Evolutionary conservation across 345 rosid genomes (phyloP), one percentile per base, ranked within the genome.

Genomic region (Trapa incisa): DNA sequence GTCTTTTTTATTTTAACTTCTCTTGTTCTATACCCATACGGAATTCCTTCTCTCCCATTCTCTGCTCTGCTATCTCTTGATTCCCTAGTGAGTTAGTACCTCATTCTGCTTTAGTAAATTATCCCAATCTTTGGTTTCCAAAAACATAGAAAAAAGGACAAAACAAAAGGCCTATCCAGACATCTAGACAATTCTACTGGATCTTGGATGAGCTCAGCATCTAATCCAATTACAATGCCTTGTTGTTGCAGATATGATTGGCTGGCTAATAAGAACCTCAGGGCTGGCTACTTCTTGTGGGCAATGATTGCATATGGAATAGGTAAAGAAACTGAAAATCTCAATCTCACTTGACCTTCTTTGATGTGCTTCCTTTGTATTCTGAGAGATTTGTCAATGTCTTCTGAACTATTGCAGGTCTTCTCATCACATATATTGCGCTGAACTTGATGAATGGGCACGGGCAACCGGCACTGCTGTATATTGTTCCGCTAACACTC

Each of bases 361-460:
- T 58, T 58, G 38, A 29, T 57, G 61, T 57, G 45, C 50, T 42
- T 50, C 53, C 42, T 41, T 41, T 41, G 43, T 41, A 3, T 41
- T 41, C 43, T 4, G 29, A 22, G 29, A 22, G 29, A 22, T 22
- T 22, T 22, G 1, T 15, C 11, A 48, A 42, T 54, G 16, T 9
- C 57, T 45, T 48, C 48, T 5, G 11, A 61, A 63, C 42, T 32
- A 71, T 61, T 68, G 67, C 83, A 94, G 97, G 97, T 80, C 99
- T 94, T 78, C 86, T 94, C 61, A 75, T 94, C 37, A 94, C 97
- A 35, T 94, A 94, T 47, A 88, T 94, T 70, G 99, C 97, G 43
- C 76, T 94, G 42, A 88, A 89, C 79, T 78, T 94, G 75, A 90
- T 91, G 97, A 96, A 87, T 70, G 97, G 97, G 29, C 99, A 86